Evolutionary conservation across 2,329 filamentous ascomycete species (phyloP), one percentile per base, ranked within the genome.

Genomic region (Ambrosiella beaveri): DNA sequence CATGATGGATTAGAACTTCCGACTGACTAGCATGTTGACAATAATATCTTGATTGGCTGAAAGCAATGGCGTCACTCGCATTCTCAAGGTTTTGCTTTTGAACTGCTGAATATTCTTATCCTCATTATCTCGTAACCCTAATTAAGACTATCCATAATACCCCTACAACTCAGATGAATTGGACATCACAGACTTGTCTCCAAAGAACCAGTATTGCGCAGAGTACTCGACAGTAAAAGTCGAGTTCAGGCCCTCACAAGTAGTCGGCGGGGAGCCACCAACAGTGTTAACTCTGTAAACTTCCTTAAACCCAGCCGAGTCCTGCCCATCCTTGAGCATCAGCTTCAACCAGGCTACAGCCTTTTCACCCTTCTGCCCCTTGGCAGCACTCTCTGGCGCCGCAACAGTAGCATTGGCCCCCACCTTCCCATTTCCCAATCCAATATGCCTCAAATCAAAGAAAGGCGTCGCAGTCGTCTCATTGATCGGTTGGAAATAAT

Each of bases 281-380:
- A 85, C 88, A 9, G 91, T 97, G 65, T 86, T 78, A 50, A 96
- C 72, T 11, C 91, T 80, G 71, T 91, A 97, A 27, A 95, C 83
- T 67, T 88, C 81, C 67, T 82, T 79, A 63, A 87, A 79, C 11
- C n/a, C 19, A 50, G 74, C 71, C 1, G 79, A 79, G 1, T 80
- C 83, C n/a, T 77, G 77, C 41, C 67, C 68, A 8, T 40, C 53
- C 17, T 70, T 71, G 13, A 75, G 71, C 27, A 75, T 72, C 37
- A 96, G 77, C 68, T 85, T 86, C 62, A 97, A 74, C 89, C 90
- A 96, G 0, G 84, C 66, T 1, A 95, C 88, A 6, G 87, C 84
- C 8, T 77, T 76, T 65, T 85, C 77, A 58, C 84, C 83, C 5
- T 73, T 64, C 54, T 77, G 76, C 8, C 87, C 88, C 13, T 71